Base-by-base conservation (phyloP, 2,329 filamentous ascomycete species). In the Conoideocrella luteorostrata region DNA sequence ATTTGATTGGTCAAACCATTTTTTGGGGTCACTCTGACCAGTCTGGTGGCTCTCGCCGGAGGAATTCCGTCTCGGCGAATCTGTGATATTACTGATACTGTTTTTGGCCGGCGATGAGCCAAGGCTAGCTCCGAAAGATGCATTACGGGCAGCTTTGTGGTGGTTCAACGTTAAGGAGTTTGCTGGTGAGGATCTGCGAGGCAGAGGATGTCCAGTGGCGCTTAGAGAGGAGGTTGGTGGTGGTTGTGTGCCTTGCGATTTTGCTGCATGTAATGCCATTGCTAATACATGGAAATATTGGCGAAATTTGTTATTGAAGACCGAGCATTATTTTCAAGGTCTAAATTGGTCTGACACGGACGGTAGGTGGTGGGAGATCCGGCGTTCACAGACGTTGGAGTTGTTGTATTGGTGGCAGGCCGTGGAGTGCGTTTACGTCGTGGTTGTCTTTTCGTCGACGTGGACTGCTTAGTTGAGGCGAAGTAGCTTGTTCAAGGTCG, bases 1-100 rank as follows among this genome's bases (percentile, higher is more conserved):
- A 34, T 79, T 79, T 4, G 71, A 74, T 10, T 60, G 62, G 28
- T 78, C 69, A 44, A 78, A 79, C 76, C 76, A 80, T 28, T 61
- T 68, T 28, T 66, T 72, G 1, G 74, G 66, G 41, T 78, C 74
- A 49, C 71, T 77, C 4, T 65, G 57, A 3, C 63, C 61, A 0
- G 74, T 77, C 18, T 67, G 63, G 36, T 72, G 63, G 28, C 72
- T 78, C 11, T 74, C 71, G 11, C 63, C 70, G 0, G 74, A 75
- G 0, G 72, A 77, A 24, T 72, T 62, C 18, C 62, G 57, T 4
- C 58, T 52, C 10, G 61, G 52, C 2, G 59, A 53, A 2, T 50
- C 54, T 7, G 53, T 47, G 3, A 39, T 34, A 2, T 49, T 52
- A 22, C 41, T 34, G 2, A 48, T 52, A 22, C 41, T 50, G 7